Percentiles rank a stretch among this genome's conserved stretches.
These are phyloP conservation scores for Dictyostelium purpureum DNA, from an alignment of 78 protist genomes.

Conservation along the genomic window DNA sequence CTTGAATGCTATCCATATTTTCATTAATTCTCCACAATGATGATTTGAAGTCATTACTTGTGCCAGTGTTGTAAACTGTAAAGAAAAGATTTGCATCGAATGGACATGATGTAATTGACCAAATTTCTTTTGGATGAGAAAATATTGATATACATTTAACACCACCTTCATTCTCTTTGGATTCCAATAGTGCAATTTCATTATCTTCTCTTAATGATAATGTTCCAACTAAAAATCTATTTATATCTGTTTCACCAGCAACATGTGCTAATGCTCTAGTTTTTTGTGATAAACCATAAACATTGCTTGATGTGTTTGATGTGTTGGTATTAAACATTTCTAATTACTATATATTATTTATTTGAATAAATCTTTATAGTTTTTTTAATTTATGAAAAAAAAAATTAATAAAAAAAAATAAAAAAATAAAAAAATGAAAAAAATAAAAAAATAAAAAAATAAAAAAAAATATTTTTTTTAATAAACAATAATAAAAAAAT, in stretches of 20 bases:
- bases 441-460: too few species aligned
- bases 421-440: too few species aligned
- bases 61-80: constrained; percentile 60
- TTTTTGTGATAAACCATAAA: constrained; percentile 57
- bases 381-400: too few species aligned
- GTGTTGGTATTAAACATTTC: constrained; percentile 5
- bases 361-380: too few species aligned
- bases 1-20: constrained; percentile 5
- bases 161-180: constrained; percentile 59
- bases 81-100: constrained; percentile 49
- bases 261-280: constrained; percentile 51
- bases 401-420: too few species aligned
- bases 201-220: constrained; percentile 56
- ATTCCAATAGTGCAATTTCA: constrained; percentile 58
- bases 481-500: too few species aligned
- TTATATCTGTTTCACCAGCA: constrained; percentile 37
- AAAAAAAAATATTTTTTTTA: too few species aligned
- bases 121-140: constrained; percentile 73
- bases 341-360: too few species aligned
- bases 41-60: constrained; percentile 30
- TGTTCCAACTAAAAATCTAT: constrained; percentile 77
- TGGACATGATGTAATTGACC: constrained; percentile 73
- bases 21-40: constrained; percentile 60
- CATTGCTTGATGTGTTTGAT: constrained; percentile 37
- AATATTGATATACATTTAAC: constrained; percentile 28